A percentile compares a stretch with the other conserved stretches of the same genome.
These are phyloP conservation scores for Gnomoniopsis smithogilvyi DNA, from an alignment of 2,329 filamentous ascomycete species.

Conservation along the genomic window DNA sequence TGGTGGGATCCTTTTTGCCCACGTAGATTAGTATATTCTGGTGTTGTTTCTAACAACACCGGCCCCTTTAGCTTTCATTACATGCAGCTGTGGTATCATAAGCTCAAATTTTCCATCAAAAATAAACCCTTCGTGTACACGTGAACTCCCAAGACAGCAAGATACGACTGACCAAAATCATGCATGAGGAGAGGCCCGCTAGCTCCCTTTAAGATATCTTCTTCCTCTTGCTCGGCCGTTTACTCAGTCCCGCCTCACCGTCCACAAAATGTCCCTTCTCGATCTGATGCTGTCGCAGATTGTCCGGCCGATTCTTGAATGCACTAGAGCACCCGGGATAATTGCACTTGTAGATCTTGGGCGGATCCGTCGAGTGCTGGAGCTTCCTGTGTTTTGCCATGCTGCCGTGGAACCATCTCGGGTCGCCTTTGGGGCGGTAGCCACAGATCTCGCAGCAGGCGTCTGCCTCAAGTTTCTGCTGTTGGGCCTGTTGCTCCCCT, in stretches of 20 bases:
- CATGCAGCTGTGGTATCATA: conserved; percentile 20
- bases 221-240: conserved; percentile 46
- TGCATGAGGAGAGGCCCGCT: neutral
- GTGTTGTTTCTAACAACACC: neutral
- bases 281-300: conserved; percentile 53
- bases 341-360: conserved; percentile 50
- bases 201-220: conserved; percentile 28
- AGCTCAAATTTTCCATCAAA: neutral
- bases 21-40: too few species aligned
- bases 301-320: conserved; percentile 55
- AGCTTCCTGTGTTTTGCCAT: conserved; percentile 58
- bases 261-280: conserved; percentile 55
- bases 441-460: conserved; percentile 50
- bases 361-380: conserved; percentile 47
- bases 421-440: conserved; percentile 53
- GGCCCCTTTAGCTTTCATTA: neutral
- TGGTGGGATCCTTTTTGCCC: too few species aligned
- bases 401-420: conserved; percentile 56
- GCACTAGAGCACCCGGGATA: conserved; percentile 52
- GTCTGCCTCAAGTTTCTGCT: conserved; percentile 38
- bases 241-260: conserved; percentile 31
- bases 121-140: neutral
- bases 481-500: neutral
- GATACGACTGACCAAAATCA: neutral
- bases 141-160: neutral